Conservation (phyloP, 1,284 basidiomycete species). For the Naganishia sp. region DNA sequence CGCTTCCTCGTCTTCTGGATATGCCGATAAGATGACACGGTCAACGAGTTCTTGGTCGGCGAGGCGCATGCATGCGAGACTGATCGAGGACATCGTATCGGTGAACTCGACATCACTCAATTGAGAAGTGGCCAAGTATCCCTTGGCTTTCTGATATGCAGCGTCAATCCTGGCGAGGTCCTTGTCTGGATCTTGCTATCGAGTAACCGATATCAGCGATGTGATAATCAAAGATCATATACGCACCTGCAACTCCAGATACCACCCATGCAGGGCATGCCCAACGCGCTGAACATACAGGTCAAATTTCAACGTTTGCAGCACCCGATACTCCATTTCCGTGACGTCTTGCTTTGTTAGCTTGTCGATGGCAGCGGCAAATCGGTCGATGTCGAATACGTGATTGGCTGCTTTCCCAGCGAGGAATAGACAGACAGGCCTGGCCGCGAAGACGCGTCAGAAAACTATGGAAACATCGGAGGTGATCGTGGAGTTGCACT, state of each 20-base stretch:
- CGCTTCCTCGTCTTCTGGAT: conserved; percentile 22
- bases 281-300: conserved; percentile 91
- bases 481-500: conserved; percentile 43
- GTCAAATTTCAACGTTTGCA: conserved; percentile 89
- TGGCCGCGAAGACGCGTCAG: conserved; percentile 47
- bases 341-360: conserved; percentile 79
- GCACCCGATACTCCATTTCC: conserved; percentile 90
- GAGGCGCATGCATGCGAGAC: conserved; percentile 75
- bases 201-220: neutral
- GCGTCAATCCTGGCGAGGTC: conserved; percentile 24
- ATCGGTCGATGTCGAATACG: conserved; percentile 80
- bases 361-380: conserved; percentile 76
- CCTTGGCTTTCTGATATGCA: conserved; percentile 29
- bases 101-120: conserved; percentile 90
- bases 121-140: conserved; percentile 67
- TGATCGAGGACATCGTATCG: conserved; percentile 90
- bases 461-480: neutral
- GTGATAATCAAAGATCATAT: neutral
- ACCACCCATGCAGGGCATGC: conserved; percentile 82
- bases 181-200: conserved; percentile 20
- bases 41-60: conserved; percentile 67
- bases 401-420: conserved; percentile 96
- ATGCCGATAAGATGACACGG: conserved; percentile 39
- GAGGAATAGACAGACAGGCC: conserved; percentile 92
- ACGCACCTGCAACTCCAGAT: conserved; percentile 82